A percentile compares a stretch with the other conserved stretches of the same genome.
Conservation (phyloP, 306 rosid genomes). For the Trifolium repens region DNA sequence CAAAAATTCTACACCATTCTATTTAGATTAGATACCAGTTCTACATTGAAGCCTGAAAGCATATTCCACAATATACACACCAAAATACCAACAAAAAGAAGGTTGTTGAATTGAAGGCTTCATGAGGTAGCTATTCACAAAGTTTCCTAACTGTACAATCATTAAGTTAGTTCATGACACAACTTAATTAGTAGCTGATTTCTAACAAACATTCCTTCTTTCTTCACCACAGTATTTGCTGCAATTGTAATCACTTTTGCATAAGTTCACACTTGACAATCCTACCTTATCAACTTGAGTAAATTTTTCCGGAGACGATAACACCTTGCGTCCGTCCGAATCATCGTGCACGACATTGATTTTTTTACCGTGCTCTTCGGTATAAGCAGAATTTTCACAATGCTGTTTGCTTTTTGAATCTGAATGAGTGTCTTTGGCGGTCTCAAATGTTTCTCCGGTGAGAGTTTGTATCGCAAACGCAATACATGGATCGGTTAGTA, state of each 20-base stretch:
- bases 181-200: slow-evolving; percentile 31
- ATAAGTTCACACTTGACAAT: slow-evolving; percentile 38
- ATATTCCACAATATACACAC: slow-evolving; percentile 38
- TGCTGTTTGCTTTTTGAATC: too few species aligned
- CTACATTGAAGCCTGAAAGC: slow-evolving; percentile 13
- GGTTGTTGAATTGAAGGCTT: slow-evolving; percentile 18
- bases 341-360: slow-evolving; percentile 12
- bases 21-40: neutral
- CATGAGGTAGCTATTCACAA: slow-evolving; percentile 29
- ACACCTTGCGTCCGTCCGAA: slow-evolving; percentile 29
- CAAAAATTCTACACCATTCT: neutral
- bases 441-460: slow-evolving; percentile 58
- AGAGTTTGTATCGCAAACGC: slow-evolving; percentile 91
- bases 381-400: slow-evolving; percentile 17
- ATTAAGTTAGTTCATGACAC: slow-evolving; percentile 31
- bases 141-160: slow-evolving; percentile 44
- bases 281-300: slow-evolving; percentile 42
- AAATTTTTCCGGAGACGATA: slow-evolving; percentile 34
- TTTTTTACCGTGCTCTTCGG: slow-evolving; percentile 39
- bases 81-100: slow-evolving; percentile 31
- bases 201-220: slow-evolving; percentile 52
- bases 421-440: slow-evolving; percentile 42
- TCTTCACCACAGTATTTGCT: slow-evolving; percentile 45
- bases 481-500: slow-evolving; percentile 85
- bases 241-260: slow-evolving; percentile 43